These are phyloP conservation scores for Solanum hybrid DNA, from an alignment of 305 asterid species.

Conservation along the genomic window DNA sequence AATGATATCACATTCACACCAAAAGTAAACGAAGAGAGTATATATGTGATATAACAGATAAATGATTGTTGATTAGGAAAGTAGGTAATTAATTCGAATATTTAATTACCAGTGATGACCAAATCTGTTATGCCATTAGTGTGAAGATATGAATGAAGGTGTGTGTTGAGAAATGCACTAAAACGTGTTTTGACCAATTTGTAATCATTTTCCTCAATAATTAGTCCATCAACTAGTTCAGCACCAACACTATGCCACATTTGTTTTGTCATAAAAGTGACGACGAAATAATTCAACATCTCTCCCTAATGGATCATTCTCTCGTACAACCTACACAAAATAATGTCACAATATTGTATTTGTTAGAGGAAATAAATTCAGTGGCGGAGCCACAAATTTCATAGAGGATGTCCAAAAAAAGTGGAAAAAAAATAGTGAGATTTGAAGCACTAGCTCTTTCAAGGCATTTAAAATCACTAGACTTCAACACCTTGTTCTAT, in stretches of 20 bases:
- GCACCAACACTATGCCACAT: conserved; percentile 62
- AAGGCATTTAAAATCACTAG: too few species aligned
- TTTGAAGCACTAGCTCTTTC: too few species aligned
- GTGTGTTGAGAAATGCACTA: conserved; percentile 74
- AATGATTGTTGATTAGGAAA: too few species aligned
- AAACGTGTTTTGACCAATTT: conserved; percentile 79
- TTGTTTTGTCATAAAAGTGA: conserved; percentile 51
- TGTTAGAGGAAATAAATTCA: background rate
- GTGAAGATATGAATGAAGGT: conserved; percentile 67
- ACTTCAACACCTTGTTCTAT: too few species aligned
- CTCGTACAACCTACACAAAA: conserved; percentile 58
- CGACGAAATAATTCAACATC: conserved; percentile 71
- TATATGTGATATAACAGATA: too few species aligned
- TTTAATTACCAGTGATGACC: conserved; percentile 44
- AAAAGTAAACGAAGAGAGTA: too few species aligned
- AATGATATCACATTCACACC: too few species aligned
- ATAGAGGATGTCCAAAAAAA: too few species aligned
- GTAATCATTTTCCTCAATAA: conserved; percentile 50
- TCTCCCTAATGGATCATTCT: conserved; percentile 76
- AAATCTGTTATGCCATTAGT: conserved; percentile 36
- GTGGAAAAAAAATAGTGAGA: too few species aligned
- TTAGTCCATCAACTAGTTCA: conserved; percentile 63
- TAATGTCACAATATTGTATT: background rate
- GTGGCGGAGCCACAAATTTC: too few species aligned
- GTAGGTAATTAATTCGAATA: too few species aligned